A percentile compares a stretch with the other conserved stretches of the same genome.
These are phyloP conservation scores for Craspedostauros australis DNA, from an alignment of 108 stramenopile species.

Conservation along the genomic window DNA sequence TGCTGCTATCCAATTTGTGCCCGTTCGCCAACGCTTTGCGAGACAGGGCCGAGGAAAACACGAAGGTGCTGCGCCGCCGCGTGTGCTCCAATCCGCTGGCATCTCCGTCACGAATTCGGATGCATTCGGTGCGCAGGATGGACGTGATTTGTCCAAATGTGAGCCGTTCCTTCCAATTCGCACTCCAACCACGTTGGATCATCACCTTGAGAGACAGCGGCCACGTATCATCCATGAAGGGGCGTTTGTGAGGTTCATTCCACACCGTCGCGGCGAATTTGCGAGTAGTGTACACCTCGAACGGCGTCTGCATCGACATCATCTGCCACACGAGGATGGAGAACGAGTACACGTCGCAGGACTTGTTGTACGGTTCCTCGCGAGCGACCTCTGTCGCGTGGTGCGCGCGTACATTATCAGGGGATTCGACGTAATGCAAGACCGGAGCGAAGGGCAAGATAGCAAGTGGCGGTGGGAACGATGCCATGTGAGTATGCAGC, in stretches of 20 bases:
- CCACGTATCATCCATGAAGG: conserved; percentile 14
- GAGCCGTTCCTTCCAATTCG: conserved; percentile 4
- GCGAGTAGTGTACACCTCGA: conserved; percentile 19
- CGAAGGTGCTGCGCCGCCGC: conserved; percentile 27
- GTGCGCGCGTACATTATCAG: neutral
- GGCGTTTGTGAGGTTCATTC: conserved; percentile 25
- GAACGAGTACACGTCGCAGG: conserved; percentile 72
- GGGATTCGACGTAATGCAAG: neutral
- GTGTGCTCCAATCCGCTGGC: conserved; percentile 20
- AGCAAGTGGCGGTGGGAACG: too few relatives aligned
- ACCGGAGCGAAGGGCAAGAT: too few relatives aligned
- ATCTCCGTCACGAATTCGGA: conserved; percentile 16
- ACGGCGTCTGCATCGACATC: conserved; percentile 40
- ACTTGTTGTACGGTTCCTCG: conserved; percentile 52
- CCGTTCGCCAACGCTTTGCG: neutral
- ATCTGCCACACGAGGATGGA: conserved; percentile 69
- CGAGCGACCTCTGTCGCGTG: conserved; percentile 47
- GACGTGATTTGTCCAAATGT: conserved; percentile 9
- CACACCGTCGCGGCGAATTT: conserved; percentile 16
- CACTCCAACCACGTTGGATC: conserved; percentile 18
- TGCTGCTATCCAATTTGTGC: neutral
- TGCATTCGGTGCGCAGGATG: conserved; percentile 12
- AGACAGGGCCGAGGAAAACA: conserved; percentile 20
- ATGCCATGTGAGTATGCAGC: too few relatives aligned
- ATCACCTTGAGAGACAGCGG: conserved; percentile 2